These are phyloP conservation scores for slime mould (Dictyostelium discoideum) DNA, from an alignment of 78 protist genomes.

Conservation along the genomic window DNA sequence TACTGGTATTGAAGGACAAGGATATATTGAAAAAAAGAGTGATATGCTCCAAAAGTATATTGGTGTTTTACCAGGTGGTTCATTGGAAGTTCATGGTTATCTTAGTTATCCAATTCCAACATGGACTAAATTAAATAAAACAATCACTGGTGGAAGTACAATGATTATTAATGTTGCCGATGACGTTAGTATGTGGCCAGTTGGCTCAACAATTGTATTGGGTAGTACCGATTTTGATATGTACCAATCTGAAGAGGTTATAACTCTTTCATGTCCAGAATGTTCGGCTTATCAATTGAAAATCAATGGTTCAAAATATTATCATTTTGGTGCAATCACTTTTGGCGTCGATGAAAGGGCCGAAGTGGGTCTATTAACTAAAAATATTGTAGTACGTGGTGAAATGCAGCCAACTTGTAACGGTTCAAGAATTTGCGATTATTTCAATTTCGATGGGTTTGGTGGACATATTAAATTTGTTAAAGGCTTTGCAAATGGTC, in stretches of 20 bases:
- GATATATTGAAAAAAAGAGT: not conserved
- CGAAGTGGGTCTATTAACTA: conserved; percentile 60
- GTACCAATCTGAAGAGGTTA: conserved; percentile 46
- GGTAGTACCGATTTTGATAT: conserved; percentile 66
- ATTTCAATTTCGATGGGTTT: conserved; percentile 47
- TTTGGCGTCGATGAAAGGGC: conserved; percentile 67
- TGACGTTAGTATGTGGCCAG: conserved; percentile 65
- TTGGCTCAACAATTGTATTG: conserved; percentile 23
- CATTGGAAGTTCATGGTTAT: conserved; percentile 56
- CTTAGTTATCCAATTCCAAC: conserved; percentile 73
- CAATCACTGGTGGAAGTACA: conserved; percentile 1
- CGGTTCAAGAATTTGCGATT: conserved; percentile 22
- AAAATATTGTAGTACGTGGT: conserved; percentile 46
- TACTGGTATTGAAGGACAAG: conserved; percentile 55
- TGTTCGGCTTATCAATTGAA: conserved; percentile 34
- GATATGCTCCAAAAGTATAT: conserved; percentile 52
- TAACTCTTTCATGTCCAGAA: conserved; percentile 20
- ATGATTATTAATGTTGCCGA: not conserved
- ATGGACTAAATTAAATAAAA: conserved; percentile 38
- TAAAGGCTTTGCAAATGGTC: conserved; percentile 38
- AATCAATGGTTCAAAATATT: conserved; percentile 7
- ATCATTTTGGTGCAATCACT: conserved; percentile 69
- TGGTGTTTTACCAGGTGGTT: conserved; percentile 77
- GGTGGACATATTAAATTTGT: conserved; percentile 58
- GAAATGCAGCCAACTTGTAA: conserved; percentile 34